Conservation (phyloP, 257 asterid genomes). For the Plantago ovata region DNA sequence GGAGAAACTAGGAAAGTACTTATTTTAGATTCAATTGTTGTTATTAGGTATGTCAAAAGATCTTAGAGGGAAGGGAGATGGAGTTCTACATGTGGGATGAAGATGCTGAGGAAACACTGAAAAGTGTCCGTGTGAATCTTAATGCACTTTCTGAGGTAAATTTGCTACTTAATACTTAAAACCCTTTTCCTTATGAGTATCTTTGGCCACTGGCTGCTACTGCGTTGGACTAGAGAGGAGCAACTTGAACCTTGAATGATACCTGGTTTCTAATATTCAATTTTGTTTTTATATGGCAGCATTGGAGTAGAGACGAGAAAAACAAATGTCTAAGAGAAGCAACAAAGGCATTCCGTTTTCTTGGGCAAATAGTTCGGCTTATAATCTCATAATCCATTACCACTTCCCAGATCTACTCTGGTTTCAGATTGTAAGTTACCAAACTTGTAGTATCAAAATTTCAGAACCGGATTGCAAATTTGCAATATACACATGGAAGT, state of each 20-base stretch:
- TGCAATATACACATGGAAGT: too few species aligned
- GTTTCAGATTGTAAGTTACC: too few species aligned
- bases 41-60: slow-evolving; percentile 52
- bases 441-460: too few species aligned
- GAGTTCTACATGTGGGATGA: slow-evolving; percentile 77
- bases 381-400: slow-evolving; percentile 44
- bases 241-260: neutral
- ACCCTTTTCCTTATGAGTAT: neutral
- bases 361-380: slow-evolving; percentile 83
- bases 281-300: slow-evolving; percentile 42
- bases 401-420: too few species aligned
- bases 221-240: neutral
- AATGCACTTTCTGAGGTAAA: slow-evolving; percentile 83
- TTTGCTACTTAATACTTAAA: neutral
- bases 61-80: slow-evolving; percentile 59
- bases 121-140: slow-evolving; percentile 68
- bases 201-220: too few species aligned
- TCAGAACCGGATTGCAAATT: too few species aligned
- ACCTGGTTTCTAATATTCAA: neutral
- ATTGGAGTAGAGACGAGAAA: slow-evolving; percentile 84
- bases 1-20: neutral
- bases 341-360: slow-evolving; percentile 73
- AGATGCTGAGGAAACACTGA: slow-evolving; percentile 60
- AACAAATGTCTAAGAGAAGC: slow-evolving; percentile 78
- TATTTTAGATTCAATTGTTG: slow-evolving; percentile 18